These are phyloP conservation scores for Pseudodiploospora longispora DNA, from an alignment of 2,329 filamentous ascomycete genomes.

Conservation along the genomic window DNA sequence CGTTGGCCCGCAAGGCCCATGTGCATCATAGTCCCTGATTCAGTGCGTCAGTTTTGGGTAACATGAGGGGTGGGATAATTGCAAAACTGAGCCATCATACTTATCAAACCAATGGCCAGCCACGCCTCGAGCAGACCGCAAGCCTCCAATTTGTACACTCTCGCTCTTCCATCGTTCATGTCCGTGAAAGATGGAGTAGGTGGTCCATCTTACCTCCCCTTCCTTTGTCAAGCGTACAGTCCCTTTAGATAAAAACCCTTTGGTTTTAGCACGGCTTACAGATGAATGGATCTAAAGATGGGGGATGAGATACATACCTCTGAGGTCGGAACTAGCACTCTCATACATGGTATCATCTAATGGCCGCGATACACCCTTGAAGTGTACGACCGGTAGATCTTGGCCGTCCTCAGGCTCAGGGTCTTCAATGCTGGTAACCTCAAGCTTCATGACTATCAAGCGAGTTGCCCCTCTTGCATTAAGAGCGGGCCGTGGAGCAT, in stretches of 20 bases:
- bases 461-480: slow-evolving; percentile 59
- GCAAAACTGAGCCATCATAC: slow-evolving; percentile 27
- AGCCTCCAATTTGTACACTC: slow-evolving; percentile 64
- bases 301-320: slow-evolving; percentile 39
- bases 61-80: too few relatives aligned
- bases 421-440: slow-evolving; percentile 51
- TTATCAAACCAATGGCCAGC: slow-evolving; percentile 74
- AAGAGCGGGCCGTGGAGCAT: slow-evolving; percentile 44
- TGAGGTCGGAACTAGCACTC: slow-evolving; percentile 58
- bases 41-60: slow-evolving; percentile 1
- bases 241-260: slow-evolving; percentile 33
- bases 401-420: slow-evolving; percentile 48
- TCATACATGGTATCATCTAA: slow-evolving; percentile 59
- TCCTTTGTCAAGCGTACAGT: slow-evolving; percentile 57
- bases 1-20: slow-evolving; percentile 66
- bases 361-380: slow-evolving; percentile 53
- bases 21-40: slow-evolving; percentile 52
- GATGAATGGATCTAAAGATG: too few relatives aligned
- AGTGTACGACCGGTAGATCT: slow-evolving; percentile 57
- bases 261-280: slow-evolving; percentile 12
- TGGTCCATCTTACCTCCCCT: slow-evolving; percentile 69
- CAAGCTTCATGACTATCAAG: slow-evolving; percentile 60
- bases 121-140: slow-evolving; percentile 56
- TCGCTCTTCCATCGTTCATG: slow-evolving; percentile 71
- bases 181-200: slow-evolving; percentile 53